Percentiles rank a stretch among this genome's conserved stretches.
These are phyloP conservation scores for Lentinula raphanica DNA, from an alignment of 768 basidiomycete species.

Conservation along the genomic window DNA sequence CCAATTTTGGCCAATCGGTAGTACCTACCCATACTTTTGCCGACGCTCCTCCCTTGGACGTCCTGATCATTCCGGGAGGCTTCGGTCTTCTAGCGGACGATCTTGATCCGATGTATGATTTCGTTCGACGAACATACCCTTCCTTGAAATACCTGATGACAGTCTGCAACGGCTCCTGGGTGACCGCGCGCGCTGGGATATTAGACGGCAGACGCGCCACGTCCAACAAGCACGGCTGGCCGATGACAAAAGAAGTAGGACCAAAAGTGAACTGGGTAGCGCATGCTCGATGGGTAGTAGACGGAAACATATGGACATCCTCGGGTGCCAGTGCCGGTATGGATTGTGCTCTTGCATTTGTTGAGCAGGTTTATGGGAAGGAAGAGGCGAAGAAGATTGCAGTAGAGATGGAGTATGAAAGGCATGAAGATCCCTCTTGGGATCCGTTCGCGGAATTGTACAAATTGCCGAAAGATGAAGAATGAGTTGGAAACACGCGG, in stretches of 20 bases:
- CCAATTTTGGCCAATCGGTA: slow-evolving; percentile 28
- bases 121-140: slow-evolving; percentile 29
- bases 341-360: slow-evolving; percentile 33
- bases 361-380: slow-evolving; percentile 31
- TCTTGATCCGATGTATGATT: slow-evolving; percentile 23
- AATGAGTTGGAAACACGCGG: background rate
- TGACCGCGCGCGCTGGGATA: slow-evolving; percentile 34
- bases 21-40: slow-evolving; percentile 36
- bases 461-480: background rate
- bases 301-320: slow-evolving; percentile 45
- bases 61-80: slow-evolving; percentile 29
- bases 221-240: slow-evolving; percentile 36
- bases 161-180: slow-evolving; percentile 37
- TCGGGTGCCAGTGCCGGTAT: slow-evolving; percentile 43
- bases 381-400: slow-evolving; percentile 25
- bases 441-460: slow-evolving; percentile 34
- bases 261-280: slow-evolving; percentile 37
- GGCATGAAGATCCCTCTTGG: slow-evolving; percentile 28
- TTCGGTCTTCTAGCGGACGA: slow-evolving; percentile 21
- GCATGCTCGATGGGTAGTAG: slow-evolving; percentile 42
- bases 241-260: slow-evolving; percentile 15
- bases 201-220: slow-evolving; percentile 39
- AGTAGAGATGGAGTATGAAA: slow-evolving; percentile 33
- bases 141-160: slow-evolving; percentile 34
- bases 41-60: slow-evolving; percentile 29